Evolutionary conservation across 1,284 basidiomycete species (phyloP), one percentile per base, ranked within the genome.

Genomic region (Ganoderma sp.): DNA sequence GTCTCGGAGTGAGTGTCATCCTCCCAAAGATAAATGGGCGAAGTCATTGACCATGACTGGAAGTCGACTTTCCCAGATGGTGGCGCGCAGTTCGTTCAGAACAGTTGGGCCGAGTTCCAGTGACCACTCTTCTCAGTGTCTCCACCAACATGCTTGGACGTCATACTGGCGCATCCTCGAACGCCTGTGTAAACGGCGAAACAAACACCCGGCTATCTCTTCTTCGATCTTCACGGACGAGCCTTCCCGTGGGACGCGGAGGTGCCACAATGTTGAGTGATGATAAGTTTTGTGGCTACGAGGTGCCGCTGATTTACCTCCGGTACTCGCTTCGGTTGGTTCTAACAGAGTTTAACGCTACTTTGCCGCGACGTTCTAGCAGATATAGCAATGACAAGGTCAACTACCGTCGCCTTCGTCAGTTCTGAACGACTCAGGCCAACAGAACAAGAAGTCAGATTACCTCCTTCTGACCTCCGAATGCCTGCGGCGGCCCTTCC

Each of bases 331-430:
- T 34, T 56, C 54, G 15, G 28, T 34, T 56, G 15, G 54, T 34
- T 56, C 54, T 32, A 34, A 56, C 54, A 32, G 8, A 41, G 59
- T 9, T 39, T 43, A 41, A 28, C 41, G 39, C 22, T 42, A n/a
- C 41, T 61, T 60, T 28, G 25, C 25, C 22, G 54, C 54, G 14
- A 34, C 54, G 54, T 56, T 54, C 19, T 19, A 56, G 28, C 54
- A 19, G 54, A n/a, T 32, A 56, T 34, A 56, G 54, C 54, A 34
- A 34, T 8, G 54, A 61, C 19, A 43, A 6, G 15, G 41, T 56
- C 32, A 56, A 52, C 54, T 34, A 17, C 15, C 7, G 14, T 17
- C 32, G 32, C 54, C 25, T 56, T 34, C 54, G 32, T 17, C 25
- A 34, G 15, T 56, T 56, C 32, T 32, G 32, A 34, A 15, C 54